phyloP scores from a whole-genome alignment of 306 rosid genomes.

The Alnus rubra region DNA sequence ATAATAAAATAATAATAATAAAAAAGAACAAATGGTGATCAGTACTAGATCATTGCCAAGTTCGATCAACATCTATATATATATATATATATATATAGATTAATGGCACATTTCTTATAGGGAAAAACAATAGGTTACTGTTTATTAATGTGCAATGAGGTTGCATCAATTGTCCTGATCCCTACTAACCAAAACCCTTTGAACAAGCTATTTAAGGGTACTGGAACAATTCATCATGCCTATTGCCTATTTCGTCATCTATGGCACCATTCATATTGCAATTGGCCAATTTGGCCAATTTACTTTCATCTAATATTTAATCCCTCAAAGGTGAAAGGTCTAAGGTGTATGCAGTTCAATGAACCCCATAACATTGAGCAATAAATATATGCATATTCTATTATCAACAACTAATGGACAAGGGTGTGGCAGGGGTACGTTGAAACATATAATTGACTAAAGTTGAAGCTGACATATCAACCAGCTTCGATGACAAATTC shows the following conservation, averaged over 20 bases:
- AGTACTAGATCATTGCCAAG: background rate
- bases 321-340: too few species aligned
- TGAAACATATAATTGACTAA: slow-evolving; percentile 44
- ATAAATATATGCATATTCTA: background rate
- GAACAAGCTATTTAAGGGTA: slow-evolving; percentile 17
- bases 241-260: slow-evolving; percentile 2
- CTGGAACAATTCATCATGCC: slow-evolving; percentile 17
- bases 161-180: slow-evolving; percentile 41
- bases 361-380: slow-evolving; percentile 6
- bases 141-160: slow-evolving; percentile 19
- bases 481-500: slow-evolving; percentile 30
- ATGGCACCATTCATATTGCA: slow-evolving; percentile 30
- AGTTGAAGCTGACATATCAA: slow-evolving; percentile 51
- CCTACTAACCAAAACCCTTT: slow-evolving; percentile 1
- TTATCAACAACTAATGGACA: slow-evolving; percentile 13
- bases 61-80: background rate
- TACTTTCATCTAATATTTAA: background rate
- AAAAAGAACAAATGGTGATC: background rate
- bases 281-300: slow-evolving; percentile 29
- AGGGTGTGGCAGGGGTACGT: background rate
- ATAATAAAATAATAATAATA: too few species aligned
- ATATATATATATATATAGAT: too few species aligned
- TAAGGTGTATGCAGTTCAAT: background rate
- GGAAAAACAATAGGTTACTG: background rate
- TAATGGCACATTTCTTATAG: background rate